These are phyloP conservation scores for Rhamnella rubrinervis DNA, from an alignment of 331 rosid genomes.

Conservation along the genomic window DNA sequence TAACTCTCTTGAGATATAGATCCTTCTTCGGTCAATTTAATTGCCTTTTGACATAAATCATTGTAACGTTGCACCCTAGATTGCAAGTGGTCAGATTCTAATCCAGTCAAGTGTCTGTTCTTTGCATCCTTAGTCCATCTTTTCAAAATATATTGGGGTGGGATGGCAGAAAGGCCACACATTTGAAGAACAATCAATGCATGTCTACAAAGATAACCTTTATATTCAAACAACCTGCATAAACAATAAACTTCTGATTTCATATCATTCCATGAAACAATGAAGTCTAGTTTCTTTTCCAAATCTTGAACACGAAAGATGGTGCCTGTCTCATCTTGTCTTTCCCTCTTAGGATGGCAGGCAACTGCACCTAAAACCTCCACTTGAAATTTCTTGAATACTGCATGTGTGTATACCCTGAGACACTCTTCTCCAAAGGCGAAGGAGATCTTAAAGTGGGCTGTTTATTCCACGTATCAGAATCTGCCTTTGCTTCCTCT, in stretches of 20 bases:
- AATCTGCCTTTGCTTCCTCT: slow-evolving; percentile 99
- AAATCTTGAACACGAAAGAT: slow-evolving; percentile 77
- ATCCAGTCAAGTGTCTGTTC: slow-evolving; percentile 54
- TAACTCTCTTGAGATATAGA: slow-evolving; percentile 87
- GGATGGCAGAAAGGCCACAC: slow-evolving; percentile 68
- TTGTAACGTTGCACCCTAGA: slow-evolving; percentile 80
- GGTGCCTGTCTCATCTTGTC: slow-evolving; percentile 53
- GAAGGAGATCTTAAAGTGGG: slow-evolving; percentile 82
- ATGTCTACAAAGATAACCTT: slow-evolving; percentile 96
- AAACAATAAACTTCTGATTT: slow-evolving; percentile 73
- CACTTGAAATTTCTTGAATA: slow-evolving; percentile 86
- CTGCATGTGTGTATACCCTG: slow-evolving; percentile 76
- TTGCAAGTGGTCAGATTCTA: slow-evolving; percentile 55
- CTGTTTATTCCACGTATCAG: slow-evolving; percentile 80
- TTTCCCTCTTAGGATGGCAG: slow-evolving; percentile 82
- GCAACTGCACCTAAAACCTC: slow-evolving; percentile 96
- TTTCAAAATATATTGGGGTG: slow-evolving; percentile 77
- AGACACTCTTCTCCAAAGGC: slow-evolving; percentile 82
- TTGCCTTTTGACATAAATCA: slow-evolving; percentile 69
- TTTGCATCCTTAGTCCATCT: slow-evolving; percentile 94
- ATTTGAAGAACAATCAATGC: slow-evolving; percentile 89
- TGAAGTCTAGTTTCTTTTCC: slow-evolving; percentile 68
- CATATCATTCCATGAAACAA: slow-evolving; percentile 63
- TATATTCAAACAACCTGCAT: slow-evolving; percentile 82
- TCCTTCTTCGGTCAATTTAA: slow-evolving; percentile 82